Base-by-base conservation (phyloP, 306 rosid genomes). In the Corylus avellana region DNA sequence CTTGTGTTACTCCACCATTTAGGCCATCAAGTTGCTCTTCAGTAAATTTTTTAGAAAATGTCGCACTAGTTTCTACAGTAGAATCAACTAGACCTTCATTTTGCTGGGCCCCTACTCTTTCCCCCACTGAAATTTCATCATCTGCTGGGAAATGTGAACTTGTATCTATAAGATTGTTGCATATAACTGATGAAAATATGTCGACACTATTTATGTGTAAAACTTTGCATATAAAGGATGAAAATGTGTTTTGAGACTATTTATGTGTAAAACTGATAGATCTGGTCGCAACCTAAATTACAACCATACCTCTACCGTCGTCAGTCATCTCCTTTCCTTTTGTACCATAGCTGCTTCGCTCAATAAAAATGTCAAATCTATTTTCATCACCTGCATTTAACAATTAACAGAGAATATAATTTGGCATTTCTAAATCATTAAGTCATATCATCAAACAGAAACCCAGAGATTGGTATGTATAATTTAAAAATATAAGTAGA, bases 1-100 rank as follows among this genome's bases (percentile, higher is more conserved):
- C 53, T 42, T 53, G 72, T 22, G 12, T 55, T 3, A 75, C n/a
- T 44, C 37, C 76, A 54, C 70, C 81, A 51, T 77, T 20, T 27
- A 42, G 51, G 61, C 47, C 66, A 76, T 50, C 13, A 76, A 63
- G 7, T 39, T 51, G 22, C 29, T 42, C 71, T 69, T 72, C 75
- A 18, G 22, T 10, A 75, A 48, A 42, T 37, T 59, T 25, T 29
- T 46, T 39, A 18, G 54, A 74, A 9, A 25, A 2, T 59, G 74
- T 55, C 37, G 54, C 73, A 58, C 22, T 68, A 35, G 25, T 57
- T 63, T 74, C 82, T 63, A 67, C 13, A 16, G 35, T 18, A 22
- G 55, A 12, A 81, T 22, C 74, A 25, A 16, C 16, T 32, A 13
- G 55, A 66, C 42, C 77, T 14, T 5, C 35, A 18, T 22, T 49